Percentiles rank a stretch among this genome's conserved stretches.
Evolutionary conservation across 495 filamentous ascomycete genomes (phyloP).

Genomic region (Aspergillus funiculosus): DNA sequence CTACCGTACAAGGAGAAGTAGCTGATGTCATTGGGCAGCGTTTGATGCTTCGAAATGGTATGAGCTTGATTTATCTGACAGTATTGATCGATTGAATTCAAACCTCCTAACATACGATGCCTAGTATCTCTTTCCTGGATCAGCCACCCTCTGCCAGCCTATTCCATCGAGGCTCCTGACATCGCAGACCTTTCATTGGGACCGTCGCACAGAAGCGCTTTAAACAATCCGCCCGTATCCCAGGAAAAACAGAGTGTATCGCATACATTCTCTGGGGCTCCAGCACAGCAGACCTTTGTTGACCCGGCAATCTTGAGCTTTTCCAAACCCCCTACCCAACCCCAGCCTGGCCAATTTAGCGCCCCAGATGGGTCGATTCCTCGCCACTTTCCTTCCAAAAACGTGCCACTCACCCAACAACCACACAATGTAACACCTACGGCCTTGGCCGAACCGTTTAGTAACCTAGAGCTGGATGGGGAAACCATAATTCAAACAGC

Average conservation of each 20-base stretch:
- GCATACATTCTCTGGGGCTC: conserved; percentile 7
- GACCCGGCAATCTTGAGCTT: conserved; percentile 53
- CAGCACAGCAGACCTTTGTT: conserved; percentile 36
- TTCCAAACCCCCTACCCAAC: conserved; percentile 25
- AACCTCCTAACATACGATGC: too few relatives aligned
- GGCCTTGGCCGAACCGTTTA: conserved; percentile 40
- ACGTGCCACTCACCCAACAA: conserved; percentile 10
- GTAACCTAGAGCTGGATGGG: conserved; percentile 34
- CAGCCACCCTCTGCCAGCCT: conserved; percentile 41
- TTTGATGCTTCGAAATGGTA: conserved; percentile 76
- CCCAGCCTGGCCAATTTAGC: conserved; percentile 6
- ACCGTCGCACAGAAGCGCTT: conserved; percentile 38
- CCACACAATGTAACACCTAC: conserved; percentile 9
- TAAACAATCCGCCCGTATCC: conserved; percentile 18
- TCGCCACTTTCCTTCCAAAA: conserved; percentile 7
- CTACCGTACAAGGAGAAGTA: conserved; percentile 66
- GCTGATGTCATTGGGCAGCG: conserved; percentile 65
- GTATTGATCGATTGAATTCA: too few relatives aligned
- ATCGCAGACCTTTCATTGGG: conserved; percentile 54
- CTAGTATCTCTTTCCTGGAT: conserved; percentile 48
- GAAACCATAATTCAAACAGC: conserved; percentile 11
- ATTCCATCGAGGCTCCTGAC: conserved; percentile 48
- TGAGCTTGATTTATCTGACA: too few relatives aligned
- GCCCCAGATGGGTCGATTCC: background rate
- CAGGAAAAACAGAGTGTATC: conserved; percentile 8